Conservation (phyloP, 1,284 basidiomycete genomes). For the Ustilago hordei region DNA sequence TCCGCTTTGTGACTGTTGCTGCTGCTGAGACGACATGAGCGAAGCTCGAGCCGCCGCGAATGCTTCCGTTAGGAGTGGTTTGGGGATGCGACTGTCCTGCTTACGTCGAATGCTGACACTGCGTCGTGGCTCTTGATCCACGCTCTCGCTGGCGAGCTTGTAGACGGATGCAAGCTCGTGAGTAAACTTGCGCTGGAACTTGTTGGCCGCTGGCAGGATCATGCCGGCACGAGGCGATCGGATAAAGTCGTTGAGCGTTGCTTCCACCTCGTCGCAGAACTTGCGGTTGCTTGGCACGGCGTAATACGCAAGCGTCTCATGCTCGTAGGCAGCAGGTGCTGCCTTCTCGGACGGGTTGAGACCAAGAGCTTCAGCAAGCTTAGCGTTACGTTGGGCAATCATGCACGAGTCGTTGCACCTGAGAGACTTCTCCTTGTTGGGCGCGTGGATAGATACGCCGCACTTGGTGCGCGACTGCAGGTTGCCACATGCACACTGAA, state of each 20-base stretch:
- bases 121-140: slow-evolving; percentile 59
- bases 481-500: slow-evolving; percentile 65
- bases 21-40: slow-evolving; percentile 34
- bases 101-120: slow-evolving; percentile 62
- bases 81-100: slow-evolving; percentile 58
- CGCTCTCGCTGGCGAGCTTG: slow-evolving; percentile 57
- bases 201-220: slow-evolving; percentile 56
- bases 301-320: slow-evolving; percentile 57
- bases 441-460: slow-evolving; percentile 51
- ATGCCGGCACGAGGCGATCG: slow-evolving; percentile 61
- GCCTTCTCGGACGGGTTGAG: slow-evolving; percentile 55
- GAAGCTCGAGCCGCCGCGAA: slow-evolving; percentile 41
- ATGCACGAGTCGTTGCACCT: slow-evolving; percentile 66
- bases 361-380: slow-evolving; percentile 66
- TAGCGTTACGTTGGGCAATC: slow-evolving; percentile 67
- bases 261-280: slow-evolving; percentile 61
- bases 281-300: slow-evolving; percentile 49
- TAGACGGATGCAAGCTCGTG: slow-evolving; percentile 60
- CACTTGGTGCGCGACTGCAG: slow-evolving; percentile 57
- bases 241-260: slow-evolving; percentile 63
- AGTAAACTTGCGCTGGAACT: slow-evolving; percentile 59
- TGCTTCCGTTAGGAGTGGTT: slow-evolving; percentile 56
- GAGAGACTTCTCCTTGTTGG: slow-evolving; percentile 54
- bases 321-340: slow-evolving; percentile 46
- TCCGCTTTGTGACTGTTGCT: slow-evolving; percentile 12